Evolutionary conservation across 805 yeast species (phyloP), one percentile per base, ranked within the genome.

Genomic region (Tetrapisispora phaffii): DNA sequence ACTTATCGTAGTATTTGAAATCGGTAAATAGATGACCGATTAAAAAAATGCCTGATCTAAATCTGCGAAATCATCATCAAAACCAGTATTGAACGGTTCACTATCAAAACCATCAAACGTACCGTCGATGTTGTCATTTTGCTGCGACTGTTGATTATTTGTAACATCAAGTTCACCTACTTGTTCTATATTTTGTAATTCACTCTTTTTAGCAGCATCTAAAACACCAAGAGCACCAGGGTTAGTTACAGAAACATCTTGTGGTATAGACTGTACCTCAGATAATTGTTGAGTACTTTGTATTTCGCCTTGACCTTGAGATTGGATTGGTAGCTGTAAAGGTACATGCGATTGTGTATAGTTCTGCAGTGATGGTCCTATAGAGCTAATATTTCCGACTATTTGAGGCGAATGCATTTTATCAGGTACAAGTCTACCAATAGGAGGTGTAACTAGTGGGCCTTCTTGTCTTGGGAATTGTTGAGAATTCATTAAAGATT

Each of bases 21-120:
- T 13, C 7, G 9, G n/a, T 22, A 7, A 13, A 36, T 16, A 15
- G 20, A n/a, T 6, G n/a, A 17, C 7, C n/a, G n/a, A 15, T 50
- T 52, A 63, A 39, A 64, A 63, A 44, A 61, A 63, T 2, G 65
- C 67, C 29, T 64, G 57, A 45, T 64, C 67, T n/a, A 64, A 42
- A 37, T 64, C 68, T 17, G 58, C 66, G 44, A 63, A 63, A 8
- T 52, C 66, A 36, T 62, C 65, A 34, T 62, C 65, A 45, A 64
- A 64, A 2, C 58, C 63, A 37, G 46, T 57, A 39, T 59, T 62
- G 44, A 59, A 61, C 17, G 58, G 56, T 32, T 54, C 62, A 21
- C 53, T 50, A 35, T 50, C 62, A 44, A 57, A 57, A 24, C 55
- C 64, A 16, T 57, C 59, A 46, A 60, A 58, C 45, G 58, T 50